A percentile compares a stretch with the other conserved stretches of the same genome.
Conservation (phyloP, 805 yeast species). For the Nakazawaea peltata region DNA sequence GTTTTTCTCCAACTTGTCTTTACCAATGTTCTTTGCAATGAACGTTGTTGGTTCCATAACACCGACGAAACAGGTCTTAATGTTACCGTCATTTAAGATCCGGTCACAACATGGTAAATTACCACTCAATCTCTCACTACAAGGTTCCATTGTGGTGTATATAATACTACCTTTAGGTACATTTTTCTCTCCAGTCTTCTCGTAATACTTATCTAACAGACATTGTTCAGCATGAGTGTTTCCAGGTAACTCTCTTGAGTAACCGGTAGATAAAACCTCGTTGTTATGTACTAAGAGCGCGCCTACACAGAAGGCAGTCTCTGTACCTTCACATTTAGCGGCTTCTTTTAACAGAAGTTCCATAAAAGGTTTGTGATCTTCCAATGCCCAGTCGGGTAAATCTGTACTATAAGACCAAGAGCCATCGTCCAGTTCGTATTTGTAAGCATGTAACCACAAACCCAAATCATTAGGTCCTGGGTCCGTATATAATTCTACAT, state of each 20-base stretch:
- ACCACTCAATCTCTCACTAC: slow-evolving; percentile 83
- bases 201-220: slow-evolving; percentile 70
- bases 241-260: slow-evolving; percentile 85
- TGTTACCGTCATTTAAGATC: slow-evolving; percentile 43
- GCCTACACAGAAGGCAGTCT: slow-evolving; percentile 92
- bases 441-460: slow-evolving; percentile 86
- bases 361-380: slow-evolving; percentile 56
- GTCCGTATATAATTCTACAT: slow-evolving; percentile 66
- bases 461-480: slow-evolving; percentile 86
- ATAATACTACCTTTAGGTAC: slow-evolving; percentile 74
- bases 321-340: slow-evolving; percentile 68
- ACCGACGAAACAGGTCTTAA: slow-evolving; percentile 82
- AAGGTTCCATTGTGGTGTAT: slow-evolving; percentile 97
- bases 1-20: slow-evolving; percentile 37
- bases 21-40: slow-evolving; percentile 69
- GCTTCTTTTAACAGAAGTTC: slow-evolving; percentile 72
- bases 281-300: slow-evolving; percentile 70
- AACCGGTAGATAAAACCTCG: slow-evolving; percentile 69
- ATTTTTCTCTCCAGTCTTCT: slow-evolving; percentile 20
- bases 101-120: slow-evolving; percentile 84
- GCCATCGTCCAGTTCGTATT: slow-evolving; percentile 50
- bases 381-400: slow-evolving; percentile 78
- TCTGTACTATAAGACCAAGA: slow-evolving; percentile 72
- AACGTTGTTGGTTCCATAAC: slow-evolving; percentile 86
- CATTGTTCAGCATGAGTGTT: slow-evolving; percentile 98